phyloP scores from a whole-genome alignment of 2,329 filamentous ascomycete species.

The Didymella pinodella region DNA sequence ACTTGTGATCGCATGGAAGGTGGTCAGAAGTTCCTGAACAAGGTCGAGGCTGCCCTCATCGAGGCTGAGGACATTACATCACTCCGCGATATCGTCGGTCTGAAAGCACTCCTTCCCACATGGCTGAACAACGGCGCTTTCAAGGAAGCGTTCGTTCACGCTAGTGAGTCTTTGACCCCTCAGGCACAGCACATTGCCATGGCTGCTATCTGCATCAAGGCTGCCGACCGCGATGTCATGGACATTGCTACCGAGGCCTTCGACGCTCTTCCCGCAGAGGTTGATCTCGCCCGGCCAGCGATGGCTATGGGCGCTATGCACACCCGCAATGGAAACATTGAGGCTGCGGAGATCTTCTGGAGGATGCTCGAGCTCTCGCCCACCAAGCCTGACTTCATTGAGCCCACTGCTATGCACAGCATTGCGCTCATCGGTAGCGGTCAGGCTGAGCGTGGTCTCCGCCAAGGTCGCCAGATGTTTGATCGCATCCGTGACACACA shows the following conservation, averaged over 20 bases:
- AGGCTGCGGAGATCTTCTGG: conserved; percentile 82
- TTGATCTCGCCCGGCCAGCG: conserved; percentile 62
- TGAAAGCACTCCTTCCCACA: conserved; percentile 79
- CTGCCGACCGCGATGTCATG: conserved; percentile 80
- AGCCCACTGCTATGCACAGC: conserved; percentile 89
- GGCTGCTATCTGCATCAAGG: conserved; percentile 74
- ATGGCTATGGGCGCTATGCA: conserved; percentile 88
- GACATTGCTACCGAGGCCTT: conserved; percentile 69
- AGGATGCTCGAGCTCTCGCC: conserved; percentile 70
- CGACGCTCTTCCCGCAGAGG: conserved; percentile 58
- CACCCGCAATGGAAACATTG: conserved; percentile 80
- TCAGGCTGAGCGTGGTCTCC: conserved; percentile 80
- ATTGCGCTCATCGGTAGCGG: conserved; percentile 87
- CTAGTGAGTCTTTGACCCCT: conserved; percentile 67
- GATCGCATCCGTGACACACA: conserved; percentile 75
- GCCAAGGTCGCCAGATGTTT: conserved; percentile 86
- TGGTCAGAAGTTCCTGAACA: conserved; percentile 84
- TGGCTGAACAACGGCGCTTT: conserved; percentile 75
- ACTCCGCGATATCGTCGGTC: conserved; percentile 75
- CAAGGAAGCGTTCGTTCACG: conserved; percentile 76
- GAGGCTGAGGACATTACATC: conserved; percentile 62
- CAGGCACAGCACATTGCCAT: conserved; percentile 69
- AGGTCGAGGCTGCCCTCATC: conserved; percentile 69
- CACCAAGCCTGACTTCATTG: conserved; percentile 74
- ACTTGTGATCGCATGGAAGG: conserved; percentile 80